Evolutionary conservation across 768 basidiomycete species (phyloP).

Genomic region (Auricularia auricula-judae): DNA sequence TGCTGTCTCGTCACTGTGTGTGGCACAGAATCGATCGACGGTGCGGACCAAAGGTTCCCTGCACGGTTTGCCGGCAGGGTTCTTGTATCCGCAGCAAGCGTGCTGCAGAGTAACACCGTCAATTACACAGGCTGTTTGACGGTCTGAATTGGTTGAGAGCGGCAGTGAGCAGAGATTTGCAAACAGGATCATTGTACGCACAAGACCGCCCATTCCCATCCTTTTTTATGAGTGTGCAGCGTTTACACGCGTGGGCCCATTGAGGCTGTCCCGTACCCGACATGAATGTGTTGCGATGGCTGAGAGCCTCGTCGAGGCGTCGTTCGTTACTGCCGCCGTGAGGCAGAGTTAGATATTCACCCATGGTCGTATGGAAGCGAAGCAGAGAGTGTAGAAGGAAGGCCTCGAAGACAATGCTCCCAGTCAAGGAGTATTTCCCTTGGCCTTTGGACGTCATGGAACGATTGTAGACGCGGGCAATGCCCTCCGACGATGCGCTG

Average conservation of each 20-base stretch:
- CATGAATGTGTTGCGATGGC: neutral
- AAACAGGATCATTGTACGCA: neutral
- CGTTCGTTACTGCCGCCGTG: neutral
- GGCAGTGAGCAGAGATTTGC: neutral
- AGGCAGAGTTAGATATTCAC: neutral
- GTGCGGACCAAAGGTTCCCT: conserved; percentile 2
- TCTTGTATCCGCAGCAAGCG: conserved; percentile 14
- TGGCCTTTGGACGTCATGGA: neutral
- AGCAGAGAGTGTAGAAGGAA: neutral
- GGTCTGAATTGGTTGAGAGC: neutral
- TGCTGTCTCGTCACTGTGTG: neutral
- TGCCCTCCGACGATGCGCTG: neutral
- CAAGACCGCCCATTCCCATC: neutral
- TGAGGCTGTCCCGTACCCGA: conserved; percentile 1
- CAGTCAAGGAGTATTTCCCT: neutral
- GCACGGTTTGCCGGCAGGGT: conserved; percentile 4
- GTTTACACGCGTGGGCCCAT: conserved; percentile 4
- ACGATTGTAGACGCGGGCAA: neutral
- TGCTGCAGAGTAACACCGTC: conserved; percentile 19
- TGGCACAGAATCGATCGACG: conserved; percentile 11
- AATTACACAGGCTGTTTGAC: conserved; percentile 5
- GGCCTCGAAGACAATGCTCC: neutral
- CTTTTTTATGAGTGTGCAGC: neutral
- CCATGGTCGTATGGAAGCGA: neutral
- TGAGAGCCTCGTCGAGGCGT: neutral